Evolutionary conservation across 2,329 filamentous ascomycete genomes (phyloP).

Genomic region (Neurospora crassa): DNA sequence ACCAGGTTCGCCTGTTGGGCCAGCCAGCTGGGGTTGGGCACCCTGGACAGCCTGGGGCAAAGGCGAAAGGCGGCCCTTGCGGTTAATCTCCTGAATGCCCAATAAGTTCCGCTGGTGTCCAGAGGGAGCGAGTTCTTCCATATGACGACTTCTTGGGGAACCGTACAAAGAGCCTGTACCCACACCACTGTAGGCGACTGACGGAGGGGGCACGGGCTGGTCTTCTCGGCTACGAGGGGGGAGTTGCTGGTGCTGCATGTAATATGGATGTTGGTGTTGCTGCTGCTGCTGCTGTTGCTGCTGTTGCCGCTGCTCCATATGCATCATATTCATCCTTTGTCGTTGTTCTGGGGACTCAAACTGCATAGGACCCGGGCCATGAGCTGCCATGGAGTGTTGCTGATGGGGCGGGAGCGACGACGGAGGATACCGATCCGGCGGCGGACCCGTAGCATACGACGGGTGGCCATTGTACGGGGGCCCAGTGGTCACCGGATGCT

Average conservation of each 20-base stretch:
- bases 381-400: slow-evolving; percentile 24
- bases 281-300: slow-evolving; percentile 26
- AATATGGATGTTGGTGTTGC: slow-evolving; percentile 23
- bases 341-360: slow-evolving; percentile 43
- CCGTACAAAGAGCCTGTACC: slow-evolving; percentile 32
- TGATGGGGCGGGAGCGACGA: slow-evolving; percentile 21
- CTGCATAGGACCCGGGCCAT: slow-evolving; percentile 23
- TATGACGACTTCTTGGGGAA: slow-evolving; percentile 29
- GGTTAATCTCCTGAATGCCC: slow-evolving; percentile 71
- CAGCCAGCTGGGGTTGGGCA: slow-evolving; percentile 70
- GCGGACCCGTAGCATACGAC: slow-evolving; percentile 23
- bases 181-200: slow-evolving; percentile 38
- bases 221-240: slow-evolving; percentile 39
- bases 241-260: slow-evolving; percentile 20
- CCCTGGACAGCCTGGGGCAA: slow-evolving; percentile 90
- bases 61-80: slow-evolving; percentile 76
- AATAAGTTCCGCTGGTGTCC: slow-evolving; percentile 57
- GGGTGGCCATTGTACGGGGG: slow-evolving; percentile 29
- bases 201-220: slow-evolving; percentile 35
- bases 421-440: slow-evolving; percentile 30
- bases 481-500: slow-evolving; percentile 36
- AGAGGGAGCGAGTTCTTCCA: slow-evolving; percentile 47
- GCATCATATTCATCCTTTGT: slow-evolving; percentile 32
- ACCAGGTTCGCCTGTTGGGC: slow-evolving; percentile 71
- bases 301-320: slow-evolving; percentile 24